Conservation (phyloP, 2,329 filamentous ascomycete species). For the Colletotrichum sp. region DNA sequence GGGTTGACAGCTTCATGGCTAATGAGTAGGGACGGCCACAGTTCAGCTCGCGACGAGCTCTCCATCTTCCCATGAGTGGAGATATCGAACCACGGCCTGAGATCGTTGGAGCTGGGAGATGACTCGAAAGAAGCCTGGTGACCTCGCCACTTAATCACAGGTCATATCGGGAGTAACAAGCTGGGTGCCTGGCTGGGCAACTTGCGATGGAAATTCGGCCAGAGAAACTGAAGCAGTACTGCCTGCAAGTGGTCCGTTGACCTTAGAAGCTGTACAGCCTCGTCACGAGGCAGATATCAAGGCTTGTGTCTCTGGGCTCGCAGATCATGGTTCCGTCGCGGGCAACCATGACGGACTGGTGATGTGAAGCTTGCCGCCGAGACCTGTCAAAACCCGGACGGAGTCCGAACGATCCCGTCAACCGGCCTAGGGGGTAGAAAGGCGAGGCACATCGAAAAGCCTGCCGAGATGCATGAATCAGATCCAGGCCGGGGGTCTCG, state of each 20-base stretch:
- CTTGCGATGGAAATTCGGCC: background rate
- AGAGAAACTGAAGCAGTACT: background rate
- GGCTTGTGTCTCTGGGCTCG: background rate
- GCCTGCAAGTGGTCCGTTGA: background rate
- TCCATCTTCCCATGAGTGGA: background rate
- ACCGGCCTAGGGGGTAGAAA: background rate
- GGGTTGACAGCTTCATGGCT: background rate
- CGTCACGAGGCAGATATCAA: background rate
- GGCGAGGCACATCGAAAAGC: background rate
- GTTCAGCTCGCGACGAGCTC: background rate
- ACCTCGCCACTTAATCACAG: background rate
- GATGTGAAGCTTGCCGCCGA: background rate
- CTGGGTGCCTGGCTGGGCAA: background rate
- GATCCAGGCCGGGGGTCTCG: background rate
- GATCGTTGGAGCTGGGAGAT: background rate
- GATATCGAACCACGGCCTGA: background rate
- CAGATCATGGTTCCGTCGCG: background rate
- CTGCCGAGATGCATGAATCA: background rate
- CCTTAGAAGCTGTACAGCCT: background rate
- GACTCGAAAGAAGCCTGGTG: background rate
- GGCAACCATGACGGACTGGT: background rate
- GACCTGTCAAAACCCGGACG: background rate
- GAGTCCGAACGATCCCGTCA: background rate
- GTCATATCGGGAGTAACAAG: background rate
- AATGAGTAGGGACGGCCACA: background rate